These are phyloP conservation scores for Bruguiera hainesii DNA, from an alignment of 441 rosid species.

Conservation along the genomic window DNA sequence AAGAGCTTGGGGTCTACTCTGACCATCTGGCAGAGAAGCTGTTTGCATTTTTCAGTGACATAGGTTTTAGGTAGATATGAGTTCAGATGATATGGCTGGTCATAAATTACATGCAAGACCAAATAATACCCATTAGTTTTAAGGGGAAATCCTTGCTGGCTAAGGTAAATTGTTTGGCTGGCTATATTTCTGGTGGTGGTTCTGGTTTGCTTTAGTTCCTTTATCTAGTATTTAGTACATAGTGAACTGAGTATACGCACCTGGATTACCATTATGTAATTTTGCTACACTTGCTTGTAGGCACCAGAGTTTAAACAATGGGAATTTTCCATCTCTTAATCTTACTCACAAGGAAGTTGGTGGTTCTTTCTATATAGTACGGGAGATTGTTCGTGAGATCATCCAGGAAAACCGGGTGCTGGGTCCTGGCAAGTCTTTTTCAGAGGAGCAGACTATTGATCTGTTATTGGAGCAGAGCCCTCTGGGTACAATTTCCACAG, in stretches of 20 bases:
- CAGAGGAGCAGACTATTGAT: slow-evolving; percentile 34
- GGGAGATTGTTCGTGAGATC: slow-evolving; percentile 93
- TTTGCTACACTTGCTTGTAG: slow-evolving; percentile 38
- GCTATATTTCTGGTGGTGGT: not conserved
- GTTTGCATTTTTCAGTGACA: not conserved
- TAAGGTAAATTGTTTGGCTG: not conserved
- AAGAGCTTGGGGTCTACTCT: not conserved
- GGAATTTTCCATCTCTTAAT: slow-evolving; percentile 81
- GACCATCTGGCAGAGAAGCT: not conserved
- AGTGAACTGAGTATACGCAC: slow-evolving; percentile 1
- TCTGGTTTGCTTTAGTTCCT: not conserved
- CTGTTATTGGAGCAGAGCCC: slow-evolving; percentile 42
- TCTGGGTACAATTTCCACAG: slow-evolving; percentile 51
- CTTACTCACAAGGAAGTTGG: slow-evolving; percentile 96
- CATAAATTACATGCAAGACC: not conserved
- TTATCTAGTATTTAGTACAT: not conserved
- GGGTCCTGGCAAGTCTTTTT: slow-evolving; percentile 63
- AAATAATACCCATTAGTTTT: not conserved
- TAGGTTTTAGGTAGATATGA: not conserved
- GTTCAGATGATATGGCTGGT: not conserved
- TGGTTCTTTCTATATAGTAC: slow-evolving; percentile 87
- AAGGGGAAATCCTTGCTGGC: not conserved
- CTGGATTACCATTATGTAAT: slow-evolving; percentile 8
- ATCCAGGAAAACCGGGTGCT: slow-evolving; percentile 94
- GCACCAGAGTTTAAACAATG: slow-evolving; percentile 67